These are phyloP conservation scores for Vitis hybrid DNA, from an alignment of 177 flowering plant genomes.

Conservation along the genomic window DNA sequence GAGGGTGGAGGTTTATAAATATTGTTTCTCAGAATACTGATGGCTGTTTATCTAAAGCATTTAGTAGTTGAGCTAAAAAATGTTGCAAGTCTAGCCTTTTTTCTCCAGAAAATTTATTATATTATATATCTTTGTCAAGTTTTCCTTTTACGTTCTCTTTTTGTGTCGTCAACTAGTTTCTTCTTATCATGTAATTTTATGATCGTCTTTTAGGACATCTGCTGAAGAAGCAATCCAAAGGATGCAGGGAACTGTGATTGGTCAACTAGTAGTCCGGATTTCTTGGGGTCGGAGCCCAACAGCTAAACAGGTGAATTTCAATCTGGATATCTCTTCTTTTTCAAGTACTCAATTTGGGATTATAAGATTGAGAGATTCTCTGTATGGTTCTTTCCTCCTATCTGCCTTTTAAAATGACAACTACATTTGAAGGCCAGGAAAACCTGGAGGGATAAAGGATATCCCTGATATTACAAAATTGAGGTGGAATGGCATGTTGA, in stretches of 20 bases:
- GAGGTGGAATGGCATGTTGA: too few species aligned
- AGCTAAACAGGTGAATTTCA: slow-evolving; percentile 60
- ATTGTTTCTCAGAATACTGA: neutral
- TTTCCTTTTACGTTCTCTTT: neutral
- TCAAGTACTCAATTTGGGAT: neutral
- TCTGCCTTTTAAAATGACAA: neutral
- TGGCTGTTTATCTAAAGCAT: neutral
- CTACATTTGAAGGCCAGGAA: neutral
- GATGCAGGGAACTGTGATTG: slow-evolving; percentile 81
- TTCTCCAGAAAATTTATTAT: neutral
- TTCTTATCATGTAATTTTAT: neutral
- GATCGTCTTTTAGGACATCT: slow-evolving; percentile 48
- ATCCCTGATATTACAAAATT: too few species aligned
- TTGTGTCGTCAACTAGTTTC: neutral
- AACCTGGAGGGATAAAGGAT: neutral
- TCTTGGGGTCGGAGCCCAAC: slow-evolving; percentile 87
- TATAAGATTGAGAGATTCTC: neutral
- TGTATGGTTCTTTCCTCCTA: neutral
- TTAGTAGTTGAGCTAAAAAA: neutral
- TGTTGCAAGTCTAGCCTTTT: neutral
- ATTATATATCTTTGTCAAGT: neutral
- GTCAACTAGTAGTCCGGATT: slow-evolving; percentile 83
- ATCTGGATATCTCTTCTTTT: neutral
- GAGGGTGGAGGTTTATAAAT: too few species aligned
- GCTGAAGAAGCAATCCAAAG: slow-evolving; percentile 96